Percentiles rank a stretch among this genome's conserved stretches.
Evolutionary conservation across 495 filamentous ascomycete species (phyloP).

Genomic region (Schizothecium vesticola): DNA sequence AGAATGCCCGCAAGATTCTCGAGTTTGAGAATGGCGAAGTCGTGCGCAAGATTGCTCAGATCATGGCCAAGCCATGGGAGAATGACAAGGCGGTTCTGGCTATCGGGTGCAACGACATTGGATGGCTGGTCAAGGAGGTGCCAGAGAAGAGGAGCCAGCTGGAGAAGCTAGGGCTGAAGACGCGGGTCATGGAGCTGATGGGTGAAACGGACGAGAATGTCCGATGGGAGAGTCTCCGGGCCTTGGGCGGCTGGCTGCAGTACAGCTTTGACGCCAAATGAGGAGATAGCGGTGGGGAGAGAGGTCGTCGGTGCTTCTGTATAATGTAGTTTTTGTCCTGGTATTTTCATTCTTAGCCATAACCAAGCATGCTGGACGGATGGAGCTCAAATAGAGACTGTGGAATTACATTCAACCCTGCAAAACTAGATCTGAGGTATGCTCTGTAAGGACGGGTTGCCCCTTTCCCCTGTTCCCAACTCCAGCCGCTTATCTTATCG

Average conservation of each 20-base stretch:
- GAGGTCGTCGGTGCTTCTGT: background rate
- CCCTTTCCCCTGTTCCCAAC: background rate
- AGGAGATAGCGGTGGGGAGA: background rate
- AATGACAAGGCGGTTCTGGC: constrained; percentile 93
- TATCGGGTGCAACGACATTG: constrained; percentile 93
- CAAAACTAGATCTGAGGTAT: background rate
- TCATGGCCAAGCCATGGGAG: constrained; percentile 80
- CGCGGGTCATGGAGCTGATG: constrained; percentile 94
- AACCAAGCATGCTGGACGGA: background rate
- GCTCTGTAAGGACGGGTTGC: background rate
- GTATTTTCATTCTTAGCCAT: background rate
- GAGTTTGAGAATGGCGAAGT: constrained; percentile 76
- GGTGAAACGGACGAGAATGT: constrained; percentile 81
- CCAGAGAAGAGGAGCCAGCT: constrained; percentile 77
- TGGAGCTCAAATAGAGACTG: background rate
- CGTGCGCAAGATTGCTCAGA: constrained; percentile 78
- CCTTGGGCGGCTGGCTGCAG: constrained; percentile 88
- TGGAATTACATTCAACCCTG: background rate
- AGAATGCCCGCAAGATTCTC: constrained; percentile 88
- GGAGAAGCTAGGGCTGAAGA: constrained; percentile 88
- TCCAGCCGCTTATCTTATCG: constrained; percentile 22
- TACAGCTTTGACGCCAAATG: constrained; percentile 71
- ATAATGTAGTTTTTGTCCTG: background rate
- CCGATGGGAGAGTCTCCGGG: constrained; percentile 89
- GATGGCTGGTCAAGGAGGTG: constrained; percentile 80